These are phyloP conservation scores for Trichoderma hamatum DNA, from an alignment of 2,329 filamentous ascomycete species.

Conservation along the genomic window DNA sequence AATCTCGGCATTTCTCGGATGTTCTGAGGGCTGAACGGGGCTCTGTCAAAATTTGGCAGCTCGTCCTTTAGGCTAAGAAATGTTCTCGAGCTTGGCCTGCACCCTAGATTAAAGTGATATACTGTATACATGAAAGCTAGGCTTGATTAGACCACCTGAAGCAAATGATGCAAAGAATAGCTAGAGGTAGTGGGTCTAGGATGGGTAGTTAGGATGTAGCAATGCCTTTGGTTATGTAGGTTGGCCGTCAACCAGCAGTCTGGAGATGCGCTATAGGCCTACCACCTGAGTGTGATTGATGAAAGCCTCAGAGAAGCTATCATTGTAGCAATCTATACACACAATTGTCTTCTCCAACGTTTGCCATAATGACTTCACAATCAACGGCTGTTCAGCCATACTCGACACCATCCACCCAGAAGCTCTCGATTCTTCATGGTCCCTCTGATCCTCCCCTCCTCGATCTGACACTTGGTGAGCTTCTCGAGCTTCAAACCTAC, in stretches of 20 bases:
- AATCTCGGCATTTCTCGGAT: constrained; percentile 19
- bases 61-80: background rate
- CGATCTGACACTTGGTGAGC: constrained; percentile 71
- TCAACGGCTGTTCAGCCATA: constrained; percentile 36
- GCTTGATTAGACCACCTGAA: background rate
- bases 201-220: background rate
- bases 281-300: background rate
- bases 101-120: background rate
- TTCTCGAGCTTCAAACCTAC: constrained; percentile 71
- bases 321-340: background rate
- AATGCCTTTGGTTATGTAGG: background rate
- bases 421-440: constrained; percentile 66
- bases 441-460: constrained; percentile 69
- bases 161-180: background rate
- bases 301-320: background rate
- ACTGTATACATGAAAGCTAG: background rate
- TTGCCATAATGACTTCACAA: constrained; percentile 31
- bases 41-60: background rate
- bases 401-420: constrained; percentile 41
- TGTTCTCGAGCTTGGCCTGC: background rate
- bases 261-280: background rate
- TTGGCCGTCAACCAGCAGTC: background rate
- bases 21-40: background rate
- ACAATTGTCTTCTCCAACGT: background rate
- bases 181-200: constrained; percentile 2